phyloP scores from a whole-genome alignment of 2,329 filamentous ascomycete species.

The Exophiala spinifera region DNA sequence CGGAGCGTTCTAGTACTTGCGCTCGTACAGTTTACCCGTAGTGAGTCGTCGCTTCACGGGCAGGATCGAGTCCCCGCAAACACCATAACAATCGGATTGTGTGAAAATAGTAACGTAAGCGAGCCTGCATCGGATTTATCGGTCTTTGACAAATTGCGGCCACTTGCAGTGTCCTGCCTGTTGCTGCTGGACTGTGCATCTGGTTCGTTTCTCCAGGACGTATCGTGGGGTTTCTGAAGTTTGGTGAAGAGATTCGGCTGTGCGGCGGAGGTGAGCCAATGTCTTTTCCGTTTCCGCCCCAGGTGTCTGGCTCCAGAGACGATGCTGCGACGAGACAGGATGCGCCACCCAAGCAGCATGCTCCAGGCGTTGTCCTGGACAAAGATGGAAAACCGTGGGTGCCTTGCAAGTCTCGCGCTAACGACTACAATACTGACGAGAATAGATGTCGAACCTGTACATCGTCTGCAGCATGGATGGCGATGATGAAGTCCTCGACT shows the following conservation, averaged over 20 bases:
- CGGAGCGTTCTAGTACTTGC: too few species aligned
- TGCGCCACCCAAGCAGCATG: slow-evolving; percentile 34
- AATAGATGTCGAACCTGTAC: slow-evolving; percentile 49
- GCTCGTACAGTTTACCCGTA: too few species aligned
- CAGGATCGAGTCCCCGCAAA: not conserved
- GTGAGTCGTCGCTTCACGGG: not conserved
- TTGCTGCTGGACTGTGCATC: not conserved
- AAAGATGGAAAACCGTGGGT: slow-evolving; percentile 51
- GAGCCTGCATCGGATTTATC: slow-evolving; percentile 3
- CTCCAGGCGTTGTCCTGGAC: slow-evolving; percentile 49
- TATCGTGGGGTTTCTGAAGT: too few species aligned
- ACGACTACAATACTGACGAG: slow-evolving; percentile 5
- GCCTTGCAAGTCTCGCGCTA: not conserved
- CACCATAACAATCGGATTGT: not conserved
- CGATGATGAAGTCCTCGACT: slow-evolving; percentile 40
- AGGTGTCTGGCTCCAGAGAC: slow-evolving; percentile 14
- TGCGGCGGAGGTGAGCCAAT: slow-evolving; percentile 5
- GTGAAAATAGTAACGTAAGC: not conserved
- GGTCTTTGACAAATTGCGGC: not conserved
- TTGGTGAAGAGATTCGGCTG: too few species aligned
- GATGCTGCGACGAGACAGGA: slow-evolving; percentile 7
- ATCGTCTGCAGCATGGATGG: slow-evolving; percentile 46
- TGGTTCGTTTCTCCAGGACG: not conserved
- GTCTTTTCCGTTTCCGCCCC: slow-evolving; percentile 18
- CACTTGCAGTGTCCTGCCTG: not conserved